Evolutionary conservation across 345 rosid genomes (phyloP), one percentile per base, ranked within the genome.

Genomic region (Lepidium sativum): DNA sequence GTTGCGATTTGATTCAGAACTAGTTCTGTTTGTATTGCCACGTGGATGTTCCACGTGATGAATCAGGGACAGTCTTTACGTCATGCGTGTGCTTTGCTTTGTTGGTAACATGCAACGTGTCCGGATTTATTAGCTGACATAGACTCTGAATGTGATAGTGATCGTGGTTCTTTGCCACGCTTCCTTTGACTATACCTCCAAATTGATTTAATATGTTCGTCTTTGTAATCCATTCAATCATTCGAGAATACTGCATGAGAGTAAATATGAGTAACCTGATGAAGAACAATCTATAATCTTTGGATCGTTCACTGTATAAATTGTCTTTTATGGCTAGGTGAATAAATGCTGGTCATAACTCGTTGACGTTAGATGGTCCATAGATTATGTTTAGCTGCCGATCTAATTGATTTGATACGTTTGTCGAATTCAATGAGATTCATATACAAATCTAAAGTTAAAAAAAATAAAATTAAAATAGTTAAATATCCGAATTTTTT

Each of bases 51-150:
- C 21, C 40, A 72, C 60, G 72, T 73, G 77, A 63, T 44, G 57
- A 37, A 0, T 60, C 21, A 60, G 38, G 72, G 57, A 53, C 68
- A 67, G 44, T 31, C 57, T 50, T 57, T 43, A 73, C 63, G 72
- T 60, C 77, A 73, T 67, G 67, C 77, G 77, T 67, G 68, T 73
- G 68, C 57, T 53, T 43, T 67, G 54, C 21, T 53, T 21, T 15
- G 39, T 13, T 38, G 20, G n/a, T 60, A 5, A 21, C 13, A 18
- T 60, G 68, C 63, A 68, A 73, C 68, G 77, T 41, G 64, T 53
- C 33, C 3, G 27, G 9, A 1, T 52, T 6, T 17, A 2, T 34
- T 41, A 42, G 67, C 61, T 72, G 55, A 58, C 61, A 42, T 65
- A 65, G 50, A 41, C 18, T 65, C 34, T 37, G 61, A 65, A 56